A percentile compares a stretch with the other conserved stretches of the same genome.
phyloP scores from a whole-genome alignment of 345 rosid genomes.

The Pseudoturritis turrita region DNA sequence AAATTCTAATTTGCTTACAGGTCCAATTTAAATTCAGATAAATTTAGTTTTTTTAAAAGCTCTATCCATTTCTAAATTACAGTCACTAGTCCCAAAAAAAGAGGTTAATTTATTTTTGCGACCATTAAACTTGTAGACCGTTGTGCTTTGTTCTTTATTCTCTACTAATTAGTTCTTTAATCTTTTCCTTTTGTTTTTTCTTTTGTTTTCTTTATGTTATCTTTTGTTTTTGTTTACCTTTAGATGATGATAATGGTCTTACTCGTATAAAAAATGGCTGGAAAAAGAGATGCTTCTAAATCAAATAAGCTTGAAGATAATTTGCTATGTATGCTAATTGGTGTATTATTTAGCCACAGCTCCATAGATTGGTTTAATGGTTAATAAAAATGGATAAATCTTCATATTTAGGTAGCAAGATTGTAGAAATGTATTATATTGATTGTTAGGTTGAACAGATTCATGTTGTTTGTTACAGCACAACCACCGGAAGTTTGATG shows the following conservation, averaged over 20 bases:
- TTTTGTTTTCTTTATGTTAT: slow-evolving; percentile 3
- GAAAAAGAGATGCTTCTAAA: neutral
- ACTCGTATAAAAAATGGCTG: neutral
- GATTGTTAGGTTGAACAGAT: slow-evolving; percentile 23
- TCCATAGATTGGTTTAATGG: too few species aligned
- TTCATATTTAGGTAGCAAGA: slow-evolving; percentile 24
- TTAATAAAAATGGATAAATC: neutral
- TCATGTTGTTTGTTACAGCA: slow-evolving; percentile 24
- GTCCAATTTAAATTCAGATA: too few species aligned
- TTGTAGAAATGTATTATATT: slow-evolving; percentile 9
- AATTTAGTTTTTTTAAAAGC: too few species aligned
- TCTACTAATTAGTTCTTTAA: slow-evolving; percentile 5
- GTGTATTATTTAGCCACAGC: too few species aligned
- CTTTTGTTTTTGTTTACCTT: slow-evolving; percentile 23
- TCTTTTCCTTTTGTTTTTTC: slow-evolving; percentile 9
- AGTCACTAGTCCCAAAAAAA: neutral
- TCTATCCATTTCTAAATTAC: neutral
- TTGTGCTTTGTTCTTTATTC: slow-evolving; percentile 32
- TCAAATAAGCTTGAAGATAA: neutral
- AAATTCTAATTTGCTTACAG: too few species aligned
- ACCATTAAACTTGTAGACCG: slow-evolving; percentile 1
- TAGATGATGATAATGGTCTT: slow-evolving; percentile 11
- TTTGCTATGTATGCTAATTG: too few species aligned
- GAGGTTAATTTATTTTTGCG: neutral
- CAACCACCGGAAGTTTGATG: slow-evolving; percentile 23